Evolutionary conservation across 2,329 filamentous ascomycete genomes (phyloP).

Genomic region (Colletotrichum aenigma): DNA sequence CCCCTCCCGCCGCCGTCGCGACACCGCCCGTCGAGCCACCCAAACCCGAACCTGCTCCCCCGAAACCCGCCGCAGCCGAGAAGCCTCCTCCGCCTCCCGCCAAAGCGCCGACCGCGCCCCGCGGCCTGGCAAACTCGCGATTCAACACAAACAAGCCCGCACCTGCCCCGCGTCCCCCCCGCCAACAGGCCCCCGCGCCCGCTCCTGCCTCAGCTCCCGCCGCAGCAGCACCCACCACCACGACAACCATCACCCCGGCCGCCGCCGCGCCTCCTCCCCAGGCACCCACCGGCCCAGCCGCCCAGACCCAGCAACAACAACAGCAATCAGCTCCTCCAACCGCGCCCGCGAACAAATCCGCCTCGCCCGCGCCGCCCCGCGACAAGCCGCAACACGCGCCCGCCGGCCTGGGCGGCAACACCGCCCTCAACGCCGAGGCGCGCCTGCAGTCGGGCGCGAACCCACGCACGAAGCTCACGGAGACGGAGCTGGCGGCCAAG

Average conservation of each 20-base stretch:
- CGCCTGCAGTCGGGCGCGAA: conserved; percentile 61
- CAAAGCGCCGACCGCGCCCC: neutral
- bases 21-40: neutral
- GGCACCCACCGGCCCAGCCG: neutral
- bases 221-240: neutral
- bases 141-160: conserved; percentile 13
- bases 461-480: conserved; percentile 64
- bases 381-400: conserved; percentile 24
- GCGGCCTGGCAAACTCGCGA: conserved; percentile 10
- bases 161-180: conserved; percentile 10
- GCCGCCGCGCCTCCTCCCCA: neutral
- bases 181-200: neutral
- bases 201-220: neutral
- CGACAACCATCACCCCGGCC: neutral
- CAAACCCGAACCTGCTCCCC: neutral
- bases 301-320: neutral
- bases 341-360: neutral
- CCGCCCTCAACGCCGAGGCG: conserved; percentile 38
- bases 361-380: conserved; percentile 16
- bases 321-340: neutral
- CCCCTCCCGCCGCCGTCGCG: conserved; percentile 2
- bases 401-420: conserved; percentile 25
- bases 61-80: neutral
- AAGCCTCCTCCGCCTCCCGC: neutral
- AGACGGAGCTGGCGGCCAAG: conserved; percentile 61